Evolutionary conservation across 306 rosid species (phyloP).

Genomic region (Pterocarpus santalinus): DNA sequence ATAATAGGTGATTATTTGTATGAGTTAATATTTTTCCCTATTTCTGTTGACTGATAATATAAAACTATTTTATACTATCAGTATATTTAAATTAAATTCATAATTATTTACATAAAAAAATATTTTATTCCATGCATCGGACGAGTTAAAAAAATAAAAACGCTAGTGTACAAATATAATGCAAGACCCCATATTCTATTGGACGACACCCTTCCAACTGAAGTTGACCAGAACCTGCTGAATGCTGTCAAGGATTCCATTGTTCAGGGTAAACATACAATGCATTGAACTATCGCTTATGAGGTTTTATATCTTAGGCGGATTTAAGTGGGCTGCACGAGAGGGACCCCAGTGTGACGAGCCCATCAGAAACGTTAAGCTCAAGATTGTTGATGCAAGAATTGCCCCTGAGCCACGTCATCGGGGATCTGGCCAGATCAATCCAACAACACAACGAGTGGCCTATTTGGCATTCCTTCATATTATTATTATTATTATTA

Average conservation of each 20-base stretch:
- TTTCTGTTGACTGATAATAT: no score
- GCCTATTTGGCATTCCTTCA: conserved; percentile 94
- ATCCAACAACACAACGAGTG: conserved; percentile 93
- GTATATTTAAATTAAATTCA: no score
- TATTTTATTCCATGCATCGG: no score
- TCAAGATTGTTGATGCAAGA: conserved; percentile 98
- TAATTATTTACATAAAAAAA: no score
- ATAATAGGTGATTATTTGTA: no score
- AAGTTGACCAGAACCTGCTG: conserved; percentile 88
- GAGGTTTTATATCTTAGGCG: conserved; percentile 47
- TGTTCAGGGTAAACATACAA: conserved; percentile 78
- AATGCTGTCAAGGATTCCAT: conserved; percentile 95
- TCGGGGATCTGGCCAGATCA: conserved; percentile 94
- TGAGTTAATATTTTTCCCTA: no score
- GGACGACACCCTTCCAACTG: conserved; percentile 94
- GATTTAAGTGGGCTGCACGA: conserved; percentile 99
- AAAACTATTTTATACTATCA: no score
- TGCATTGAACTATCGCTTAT: conserved; percentile 15
- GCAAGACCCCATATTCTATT: conserved; percentile 95
- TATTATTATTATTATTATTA: no score
- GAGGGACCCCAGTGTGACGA: conserved; percentile 99
- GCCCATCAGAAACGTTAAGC: conserved; percentile 95
- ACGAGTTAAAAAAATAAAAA: no score
- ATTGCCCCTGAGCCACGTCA: conserved; percentile 93
- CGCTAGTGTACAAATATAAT: conserved; percentile 37